phyloP scores from a whole-genome alignment of 129 eudicot genomes.

The Tanacetum coccineum region DNA sequence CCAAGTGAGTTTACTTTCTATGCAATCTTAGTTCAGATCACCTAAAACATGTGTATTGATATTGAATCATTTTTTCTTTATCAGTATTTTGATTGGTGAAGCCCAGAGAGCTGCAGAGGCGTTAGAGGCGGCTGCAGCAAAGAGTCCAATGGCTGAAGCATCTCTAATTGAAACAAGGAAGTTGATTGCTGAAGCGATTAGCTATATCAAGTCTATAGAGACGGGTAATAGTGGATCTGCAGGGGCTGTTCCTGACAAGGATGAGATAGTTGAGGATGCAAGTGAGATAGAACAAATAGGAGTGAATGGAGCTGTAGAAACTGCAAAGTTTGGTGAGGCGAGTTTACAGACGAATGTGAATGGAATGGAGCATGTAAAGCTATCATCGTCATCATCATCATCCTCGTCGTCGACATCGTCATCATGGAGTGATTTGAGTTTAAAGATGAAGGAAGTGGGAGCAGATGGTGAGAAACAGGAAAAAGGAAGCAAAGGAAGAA shows the following conservation, averaged over 20 bases:
- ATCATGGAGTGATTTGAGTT: constrained; percentile 22
- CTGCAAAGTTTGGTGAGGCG: constrained; percentile 23
- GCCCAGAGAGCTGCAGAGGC: constrained; percentile 85
- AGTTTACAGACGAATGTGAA: constrained; percentile 23
- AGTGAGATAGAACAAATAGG: constrained; percentile 11
- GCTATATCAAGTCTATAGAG: constrained; percentile 50
- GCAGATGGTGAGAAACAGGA: constrained; percentile 25
- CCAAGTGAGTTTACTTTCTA: constrained; percentile 59
- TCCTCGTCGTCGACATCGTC: background rate
- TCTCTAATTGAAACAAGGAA: constrained; percentile 74
- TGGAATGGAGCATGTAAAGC: constrained; percentile 25
- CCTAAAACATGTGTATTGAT: background rate
- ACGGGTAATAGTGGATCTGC: constrained; percentile 14
- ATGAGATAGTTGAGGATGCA: constrained; percentile 24
- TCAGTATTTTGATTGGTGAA: constrained; percentile 80
- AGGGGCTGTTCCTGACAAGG: constrained; percentile 18
- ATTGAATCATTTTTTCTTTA: constrained; percentile 2
- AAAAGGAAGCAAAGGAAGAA: constrained; percentile 39
- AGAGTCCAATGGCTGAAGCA: constrained; percentile 71
- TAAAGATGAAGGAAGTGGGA: constrained; percentile 25
- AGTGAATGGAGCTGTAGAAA: constrained; percentile 49
- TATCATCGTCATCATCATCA: constrained; percentile 1
- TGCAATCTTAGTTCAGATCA: background rate
- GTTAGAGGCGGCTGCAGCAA: constrained; percentile 70
- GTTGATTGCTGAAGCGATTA: constrained; percentile 78